phyloP scores from a whole-genome alignment of 495 filamentous ascomycete species.

The Hyaloscypha finlandica region DNA sequence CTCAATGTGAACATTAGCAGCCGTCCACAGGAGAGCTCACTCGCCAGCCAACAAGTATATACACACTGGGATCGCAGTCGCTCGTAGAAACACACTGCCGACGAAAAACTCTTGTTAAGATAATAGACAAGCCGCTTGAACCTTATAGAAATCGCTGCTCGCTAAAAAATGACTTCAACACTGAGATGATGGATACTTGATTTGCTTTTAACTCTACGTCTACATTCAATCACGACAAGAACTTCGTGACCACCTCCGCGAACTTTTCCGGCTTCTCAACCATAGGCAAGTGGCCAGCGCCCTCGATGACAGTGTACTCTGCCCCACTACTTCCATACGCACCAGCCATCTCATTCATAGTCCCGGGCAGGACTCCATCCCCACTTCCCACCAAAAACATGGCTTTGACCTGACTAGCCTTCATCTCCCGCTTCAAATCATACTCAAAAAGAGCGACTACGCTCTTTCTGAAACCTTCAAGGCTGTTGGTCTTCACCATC shows the following conservation, averaged over 20 bases:
- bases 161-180: not conserved
- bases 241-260: constrained; percentile 58
- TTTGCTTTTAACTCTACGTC: not conserved
- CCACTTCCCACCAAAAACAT: constrained; percentile 69
- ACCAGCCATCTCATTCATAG: constrained; percentile 72
- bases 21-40: too few species aligned
- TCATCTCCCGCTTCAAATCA: constrained; percentile 67
- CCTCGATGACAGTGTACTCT: constrained; percentile 60
- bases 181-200: not conserved
- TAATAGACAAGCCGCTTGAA: too few species aligned
- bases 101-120: too few species aligned
- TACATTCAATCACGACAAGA: constrained; percentile 37
- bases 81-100: too few species aligned
- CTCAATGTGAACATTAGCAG: too few species aligned
- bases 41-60: too few species aligned
- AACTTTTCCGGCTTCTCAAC: constrained; percentile 70
- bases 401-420: constrained; percentile 55
- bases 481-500: constrained; percentile 63
- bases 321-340: constrained; percentile 52
- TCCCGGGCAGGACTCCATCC: constrained; percentile 74
- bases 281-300: constrained; percentile 82
- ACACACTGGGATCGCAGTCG: too few species aligned
- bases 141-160: not conserved
- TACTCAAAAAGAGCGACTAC: constrained; percentile 77
- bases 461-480: constrained; percentile 68